These are phyloP conservation scores for Linnemannia schmuckeri DNA, from an alignment of 192 early-diverging fungal genomes.

Conservation along the genomic window DNA sequence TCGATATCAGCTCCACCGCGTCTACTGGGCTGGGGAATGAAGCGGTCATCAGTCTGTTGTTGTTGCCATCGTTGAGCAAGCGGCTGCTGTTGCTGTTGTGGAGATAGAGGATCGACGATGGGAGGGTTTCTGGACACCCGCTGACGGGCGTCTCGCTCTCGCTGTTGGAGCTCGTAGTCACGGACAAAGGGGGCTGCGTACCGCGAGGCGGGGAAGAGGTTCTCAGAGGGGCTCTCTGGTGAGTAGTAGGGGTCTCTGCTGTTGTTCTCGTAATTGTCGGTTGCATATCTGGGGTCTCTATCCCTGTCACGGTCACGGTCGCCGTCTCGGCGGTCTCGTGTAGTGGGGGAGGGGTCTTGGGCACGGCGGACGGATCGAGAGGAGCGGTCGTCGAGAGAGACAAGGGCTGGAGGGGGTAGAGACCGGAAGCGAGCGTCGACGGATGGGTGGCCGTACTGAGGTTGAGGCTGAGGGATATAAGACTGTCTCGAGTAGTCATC, in stretches of 20 bases:
- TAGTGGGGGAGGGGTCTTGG: neutral
- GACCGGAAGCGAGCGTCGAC: neutral
- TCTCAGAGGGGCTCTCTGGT: constrained; percentile 9
- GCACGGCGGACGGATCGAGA: neutral
- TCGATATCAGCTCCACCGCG: neutral
- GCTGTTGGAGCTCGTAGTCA: constrained; percentile 44
- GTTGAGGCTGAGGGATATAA: neutral
- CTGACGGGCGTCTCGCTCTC: constrained; percentile 41
- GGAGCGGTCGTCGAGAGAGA: neutral
- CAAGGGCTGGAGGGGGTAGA: neutral
- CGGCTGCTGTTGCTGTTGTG: neutral
- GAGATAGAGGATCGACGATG: neutral
- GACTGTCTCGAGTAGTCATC: neutral
- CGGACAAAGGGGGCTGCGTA: constrained; percentile 52
- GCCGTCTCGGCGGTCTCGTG: neutral
- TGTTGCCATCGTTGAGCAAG: neutral
- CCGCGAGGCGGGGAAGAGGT: constrained; percentile 42
- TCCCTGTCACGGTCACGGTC: neutral
- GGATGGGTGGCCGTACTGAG: constrained; percentile 1
- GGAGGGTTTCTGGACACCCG: constrained; percentile 17
- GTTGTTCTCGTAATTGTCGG: neutral
- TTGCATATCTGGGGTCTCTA: neutral
- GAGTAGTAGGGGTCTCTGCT: constrained; percentile 5
- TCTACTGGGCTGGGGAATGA: neutral
- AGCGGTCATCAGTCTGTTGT: neutral